These are phyloP conservation scores for Vitis rupestris DNA, from an alignment of 164 flowering plant genomes.

Conservation along the genomic window DNA sequence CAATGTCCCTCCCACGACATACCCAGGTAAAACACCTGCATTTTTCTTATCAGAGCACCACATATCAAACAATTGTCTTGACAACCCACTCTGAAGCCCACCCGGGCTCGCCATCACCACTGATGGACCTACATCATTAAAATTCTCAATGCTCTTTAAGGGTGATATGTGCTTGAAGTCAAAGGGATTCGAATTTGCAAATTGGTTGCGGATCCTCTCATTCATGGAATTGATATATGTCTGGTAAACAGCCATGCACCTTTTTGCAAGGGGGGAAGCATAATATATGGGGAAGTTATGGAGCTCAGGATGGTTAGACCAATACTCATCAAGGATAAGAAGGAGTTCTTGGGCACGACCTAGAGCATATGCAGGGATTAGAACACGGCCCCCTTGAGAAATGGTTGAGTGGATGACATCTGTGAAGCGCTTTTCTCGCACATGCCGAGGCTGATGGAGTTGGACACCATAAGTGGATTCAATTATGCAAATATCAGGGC, in stretches of 20 bases:
- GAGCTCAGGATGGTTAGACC: no score
- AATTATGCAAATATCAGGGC: constrained; percentile 91
- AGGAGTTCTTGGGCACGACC: no score
- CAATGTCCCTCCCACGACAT: constrained; percentile 85
- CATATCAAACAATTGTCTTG: no score
- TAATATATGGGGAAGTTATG: constrained; percentile 44
- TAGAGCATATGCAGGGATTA: no score
- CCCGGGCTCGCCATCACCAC: no score
- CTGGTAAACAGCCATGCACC: constrained; percentile 92
- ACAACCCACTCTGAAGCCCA: no score
- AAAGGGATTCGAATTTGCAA: no score
- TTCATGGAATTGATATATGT: constrained; percentile 81
- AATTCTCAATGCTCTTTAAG: no score
- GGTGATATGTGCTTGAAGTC: no score
- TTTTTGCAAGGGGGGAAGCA: constrained; percentile 96
- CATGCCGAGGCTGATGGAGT: constrained; percentile 82
- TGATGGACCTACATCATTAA: no score
- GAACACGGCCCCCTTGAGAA: constrained; percentile 47
- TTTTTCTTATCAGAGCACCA: constrained; percentile 43
- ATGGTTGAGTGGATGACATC: constrained; percentile 84
- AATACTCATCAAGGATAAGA: no score
- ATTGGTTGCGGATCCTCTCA: no score
- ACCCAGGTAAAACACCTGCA: constrained; percentile 92
- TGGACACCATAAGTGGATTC: constrained; percentile 98
- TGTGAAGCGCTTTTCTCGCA: constrained; percentile 89